Conservation (phyloP, 495 filamentous ascomycete species). For the Pyrenula aspistea region DNA sequence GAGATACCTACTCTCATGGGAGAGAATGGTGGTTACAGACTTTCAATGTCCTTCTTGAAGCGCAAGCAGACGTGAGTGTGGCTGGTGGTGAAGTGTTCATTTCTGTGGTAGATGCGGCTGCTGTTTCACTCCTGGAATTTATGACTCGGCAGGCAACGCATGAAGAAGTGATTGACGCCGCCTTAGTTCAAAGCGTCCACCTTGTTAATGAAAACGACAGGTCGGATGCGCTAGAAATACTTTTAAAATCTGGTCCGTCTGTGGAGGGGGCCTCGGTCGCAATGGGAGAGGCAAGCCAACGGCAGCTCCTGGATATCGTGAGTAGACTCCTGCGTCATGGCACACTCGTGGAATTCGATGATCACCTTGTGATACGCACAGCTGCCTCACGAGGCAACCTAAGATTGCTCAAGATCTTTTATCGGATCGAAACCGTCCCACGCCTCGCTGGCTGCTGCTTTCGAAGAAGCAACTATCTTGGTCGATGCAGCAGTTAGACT, state of each 20-base stretch:
- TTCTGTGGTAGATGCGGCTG: not conserved
- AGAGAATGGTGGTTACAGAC: not conserved
- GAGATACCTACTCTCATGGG: not conserved
- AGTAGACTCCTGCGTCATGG: not conserved
- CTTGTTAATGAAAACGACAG: not conserved
- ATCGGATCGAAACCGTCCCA: not conserved
- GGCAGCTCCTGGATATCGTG: not conserved
- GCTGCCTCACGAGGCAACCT: not conserved
- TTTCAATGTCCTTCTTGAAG: not conserved
- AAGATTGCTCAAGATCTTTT: not conserved
- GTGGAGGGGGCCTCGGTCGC: not conserved
- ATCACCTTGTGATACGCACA: not conserved
- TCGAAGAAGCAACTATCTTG: not conserved
- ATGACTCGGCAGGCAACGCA: not conserved
- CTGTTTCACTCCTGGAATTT: not conserved
- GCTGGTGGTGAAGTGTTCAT: not conserved
- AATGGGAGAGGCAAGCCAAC: not conserved
- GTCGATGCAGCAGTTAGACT: not conserved
- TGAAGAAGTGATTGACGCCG: not conserved
- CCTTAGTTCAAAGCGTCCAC: not conserved
- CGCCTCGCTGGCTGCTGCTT: not conserved
- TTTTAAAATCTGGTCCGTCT: not conserved
- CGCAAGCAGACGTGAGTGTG: not conserved
- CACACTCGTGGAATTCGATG: not conserved
- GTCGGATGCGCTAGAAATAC: not conserved